Evolutionary conservation across 2,329 filamentous ascomycete genomes (phyloP).

Genomic region (Colletotrichum truncatum): DNA sequence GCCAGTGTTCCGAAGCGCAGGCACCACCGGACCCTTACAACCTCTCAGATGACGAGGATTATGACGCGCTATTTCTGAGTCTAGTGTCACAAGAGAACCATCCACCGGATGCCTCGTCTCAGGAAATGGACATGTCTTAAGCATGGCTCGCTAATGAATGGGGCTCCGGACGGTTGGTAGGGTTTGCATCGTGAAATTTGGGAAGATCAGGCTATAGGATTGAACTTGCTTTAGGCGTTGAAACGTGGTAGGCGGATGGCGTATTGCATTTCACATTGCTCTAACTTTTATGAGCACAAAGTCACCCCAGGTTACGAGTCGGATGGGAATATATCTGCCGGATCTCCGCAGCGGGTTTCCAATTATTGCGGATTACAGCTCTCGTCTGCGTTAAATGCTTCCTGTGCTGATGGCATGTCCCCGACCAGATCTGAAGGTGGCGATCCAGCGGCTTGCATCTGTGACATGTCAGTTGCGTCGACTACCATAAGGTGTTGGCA

Average conservation of each 20-base stretch:
- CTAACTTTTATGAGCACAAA: slow-evolving; percentile 6
- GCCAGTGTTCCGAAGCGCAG: slow-evolving; percentile 36
- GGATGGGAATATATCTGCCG: slow-evolving; percentile 36
- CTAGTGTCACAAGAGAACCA: slow-evolving; percentile 58
- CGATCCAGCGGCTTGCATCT: slow-evolving; percentile 98
- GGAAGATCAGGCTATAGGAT: not conserved
- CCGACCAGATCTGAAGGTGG: slow-evolving; percentile 92
- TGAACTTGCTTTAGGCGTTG: not conserved
- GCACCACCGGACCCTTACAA: slow-evolving; percentile 32
- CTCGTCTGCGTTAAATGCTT: slow-evolving; percentile 71
- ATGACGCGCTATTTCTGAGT: slow-evolving; percentile 73
- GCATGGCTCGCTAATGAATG: not conserved
- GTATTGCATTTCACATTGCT: not conserved
- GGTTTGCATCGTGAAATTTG: slow-evolving; percentile 12
- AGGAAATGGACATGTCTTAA: slow-evolving; percentile 59
- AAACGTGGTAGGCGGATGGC: not conserved
- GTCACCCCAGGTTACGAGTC: not conserved
- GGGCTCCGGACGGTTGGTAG: not conserved
- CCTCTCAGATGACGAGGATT: slow-evolving; percentile 66
- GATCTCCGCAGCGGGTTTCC: slow-evolving; percentile 31
- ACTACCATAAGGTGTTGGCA: slow-evolving; percentile 22
- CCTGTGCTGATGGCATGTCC: slow-evolving; percentile 85
- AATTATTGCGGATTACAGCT: slow-evolving; percentile 69
- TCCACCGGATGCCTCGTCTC: slow-evolving; percentile 37
- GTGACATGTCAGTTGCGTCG: slow-evolving; percentile 32